Conservation (phyloP, 2,329 filamentous ascomycete genomes). For the Aspergillus sp. region DNA sequence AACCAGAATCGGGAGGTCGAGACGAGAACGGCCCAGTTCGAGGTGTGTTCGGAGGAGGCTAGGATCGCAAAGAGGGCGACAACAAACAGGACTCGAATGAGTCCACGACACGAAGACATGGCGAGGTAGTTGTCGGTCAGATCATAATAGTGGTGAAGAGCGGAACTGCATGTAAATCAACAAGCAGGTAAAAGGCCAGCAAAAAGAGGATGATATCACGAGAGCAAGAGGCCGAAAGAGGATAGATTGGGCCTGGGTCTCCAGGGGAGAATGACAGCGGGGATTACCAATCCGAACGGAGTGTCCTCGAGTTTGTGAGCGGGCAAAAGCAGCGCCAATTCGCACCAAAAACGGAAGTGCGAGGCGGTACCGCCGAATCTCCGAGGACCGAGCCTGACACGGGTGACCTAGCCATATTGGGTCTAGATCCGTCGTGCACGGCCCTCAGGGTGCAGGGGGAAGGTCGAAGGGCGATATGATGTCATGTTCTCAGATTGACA, state of each 20-base stretch:
- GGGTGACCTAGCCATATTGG: too few species aligned
- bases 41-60: conserved; percentile 66
- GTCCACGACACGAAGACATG: conserved; percentile 28
- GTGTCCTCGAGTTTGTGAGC: too few species aligned
- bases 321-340: too few species aligned
- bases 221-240: not conserved
- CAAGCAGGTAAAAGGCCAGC: not conserved
- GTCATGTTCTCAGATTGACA: too few species aligned
- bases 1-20: conserved; percentile 99
- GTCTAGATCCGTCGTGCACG: too few species aligned
- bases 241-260: not conserved
- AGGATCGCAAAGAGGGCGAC: conserved; percentile 17
- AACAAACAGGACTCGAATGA: conserved; percentile 26
- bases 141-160: conserved; percentile 13
- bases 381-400: too few species aligned
- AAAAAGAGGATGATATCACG: not conserved
- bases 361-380: too few species aligned
- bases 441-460: too few species aligned
- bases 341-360: too few species aligned
- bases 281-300: too few species aligned
- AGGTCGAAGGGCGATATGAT: too few species aligned
- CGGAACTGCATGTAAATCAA: not conserved
- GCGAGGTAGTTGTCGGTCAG: conserved; percentile 14
- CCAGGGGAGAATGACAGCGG: not conserved
- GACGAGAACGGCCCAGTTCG: conserved; percentile 99